Conservation (phyloP, 2,329 filamentous ascomycete genomes). For the Balansia obtecta region DNA sequence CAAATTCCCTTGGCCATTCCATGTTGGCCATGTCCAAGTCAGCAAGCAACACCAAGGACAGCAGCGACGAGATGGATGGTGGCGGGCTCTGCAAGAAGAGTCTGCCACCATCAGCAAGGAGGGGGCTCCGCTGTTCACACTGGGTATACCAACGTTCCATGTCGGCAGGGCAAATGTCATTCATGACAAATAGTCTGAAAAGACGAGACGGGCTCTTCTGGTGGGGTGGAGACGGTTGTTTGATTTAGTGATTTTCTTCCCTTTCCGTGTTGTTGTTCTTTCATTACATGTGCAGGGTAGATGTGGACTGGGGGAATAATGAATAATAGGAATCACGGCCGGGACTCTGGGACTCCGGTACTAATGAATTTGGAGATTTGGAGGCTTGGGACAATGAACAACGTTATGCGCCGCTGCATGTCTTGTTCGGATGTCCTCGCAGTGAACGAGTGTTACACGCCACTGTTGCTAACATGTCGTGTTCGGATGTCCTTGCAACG, state of each 20-base stretch:
- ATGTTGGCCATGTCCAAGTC: background rate
- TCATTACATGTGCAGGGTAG: constrained; percentile 11
- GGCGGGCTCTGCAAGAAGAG: background rate
- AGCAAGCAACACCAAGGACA: background rate
- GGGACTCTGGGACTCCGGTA: constrained; percentile 3
- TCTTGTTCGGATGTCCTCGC: background rate
- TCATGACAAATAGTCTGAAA: background rate
- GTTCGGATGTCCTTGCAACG: too few relatives aligned
- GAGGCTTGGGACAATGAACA: background rate
- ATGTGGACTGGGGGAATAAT: constrained; percentile 6
- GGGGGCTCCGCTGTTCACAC: background rate
- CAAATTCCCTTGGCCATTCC: background rate
- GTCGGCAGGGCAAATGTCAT: background rate
- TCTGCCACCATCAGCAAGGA: background rate
- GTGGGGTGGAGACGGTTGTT: background rate
- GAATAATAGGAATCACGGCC: constrained; percentile 6
- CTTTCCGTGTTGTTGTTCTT: background rate
- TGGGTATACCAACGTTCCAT: background rate
- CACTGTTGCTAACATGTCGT: too few relatives aligned
- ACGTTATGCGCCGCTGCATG: background rate
- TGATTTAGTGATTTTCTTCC: background rate
- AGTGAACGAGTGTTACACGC: too few relatives aligned
- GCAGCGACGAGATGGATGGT: background rate
- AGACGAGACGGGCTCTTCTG: constrained; percentile 3
- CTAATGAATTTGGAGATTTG: constrained; percentile 6